Base-by-base conservation (phyloP, 2,329 filamentous ascomycete species). In the Balansia obtecta region DNA sequence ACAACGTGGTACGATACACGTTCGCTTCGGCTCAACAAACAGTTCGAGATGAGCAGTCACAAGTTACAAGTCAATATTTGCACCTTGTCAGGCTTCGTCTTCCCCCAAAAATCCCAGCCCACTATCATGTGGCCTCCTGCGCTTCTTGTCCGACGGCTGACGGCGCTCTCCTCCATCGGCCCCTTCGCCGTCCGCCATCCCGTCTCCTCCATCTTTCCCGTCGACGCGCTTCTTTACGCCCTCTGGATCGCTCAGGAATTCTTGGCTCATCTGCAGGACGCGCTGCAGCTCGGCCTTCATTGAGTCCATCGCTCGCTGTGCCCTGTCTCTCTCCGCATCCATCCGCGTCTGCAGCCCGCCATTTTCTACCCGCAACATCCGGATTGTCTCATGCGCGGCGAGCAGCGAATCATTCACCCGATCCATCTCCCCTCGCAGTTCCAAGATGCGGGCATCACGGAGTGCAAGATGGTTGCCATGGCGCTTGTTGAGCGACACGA, bases 21-120 rank as follows among this genome's bases (percentile, higher is more conserved):
- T 22, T 22, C 20, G 20, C 33, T 37, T 37, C 34, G 15, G 34
- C 34, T 37, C 34, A 27, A 27, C 34, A 37, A 37, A 37, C 11
- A 12, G 4, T 37, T 37, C 9, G 34, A 37, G 34, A 27, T 37
- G 34, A 37, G 34, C 34, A 47, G 37, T 38, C 15, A 39, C 2
- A 22, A 22, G 20, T 22, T 4, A 22, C 20, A 22, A 22, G 5
- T 34, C n/a, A 47, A 45, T 22, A 42, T 57, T 33, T 67, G 65
- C 16, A 67, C 61, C 49, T 73, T 72, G 37, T 78, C 27, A 6
- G 5, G 27, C 49, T 73, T 73, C 72, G 37, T 78, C 75, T 57
- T 80, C 76, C 30, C 77, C 75, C 60, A 79, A 55, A 22, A 81
- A 65, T 0, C 75, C 76, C 46, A 81, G 57, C 0, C 77, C 78